A percentile compares a stretch with the other conserved stretches of the same genome.
Conservation (phyloP, 208 protist species). For the Zelonia costaricensis region DNA sequence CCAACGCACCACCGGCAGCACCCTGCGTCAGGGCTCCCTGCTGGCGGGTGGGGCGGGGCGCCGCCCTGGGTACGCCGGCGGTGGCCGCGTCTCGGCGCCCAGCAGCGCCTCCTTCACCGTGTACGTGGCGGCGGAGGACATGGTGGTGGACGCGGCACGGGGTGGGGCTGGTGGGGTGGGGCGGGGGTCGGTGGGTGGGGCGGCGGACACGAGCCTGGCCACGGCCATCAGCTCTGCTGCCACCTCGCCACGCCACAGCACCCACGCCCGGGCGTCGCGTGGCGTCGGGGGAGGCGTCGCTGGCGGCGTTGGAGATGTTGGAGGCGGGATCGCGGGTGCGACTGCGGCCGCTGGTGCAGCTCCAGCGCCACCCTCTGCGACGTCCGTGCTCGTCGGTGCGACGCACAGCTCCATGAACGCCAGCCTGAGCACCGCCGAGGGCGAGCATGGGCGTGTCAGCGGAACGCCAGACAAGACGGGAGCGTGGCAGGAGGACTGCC, state of each 20-base stretch:
- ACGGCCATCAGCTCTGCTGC: constrained; percentile 16
- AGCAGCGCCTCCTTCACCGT: constrained; percentile 20
- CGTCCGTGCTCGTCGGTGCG: constrained; percentile 2
- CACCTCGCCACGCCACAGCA: constrained; percentile 16
- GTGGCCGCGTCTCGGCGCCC: not conserved
- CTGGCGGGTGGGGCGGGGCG: not conserved
- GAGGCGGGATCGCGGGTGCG: not conserved
- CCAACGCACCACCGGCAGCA: too few relatives aligned
- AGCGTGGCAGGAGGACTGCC: too few relatives aligned
- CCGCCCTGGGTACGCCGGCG: not conserved
- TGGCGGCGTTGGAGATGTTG: not conserved
- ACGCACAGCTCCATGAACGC: constrained; percentile 3
- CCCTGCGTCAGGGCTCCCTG: not conserved
- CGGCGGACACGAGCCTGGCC: constrained; percentile 6
- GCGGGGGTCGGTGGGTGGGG: not conserved
- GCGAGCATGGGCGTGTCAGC: not conserved
- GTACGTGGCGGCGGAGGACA: constrained; percentile 27
- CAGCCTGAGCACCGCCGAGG: not conserved
- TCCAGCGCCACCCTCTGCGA: not conserved
- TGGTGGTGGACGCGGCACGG: not conserved
- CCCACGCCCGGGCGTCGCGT: not conserved
- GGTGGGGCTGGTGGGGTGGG: too few relatives aligned
- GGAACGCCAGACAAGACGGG: not conserved
- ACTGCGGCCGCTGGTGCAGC: not conserved
- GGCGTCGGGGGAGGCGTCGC: not conserved